Conservation (phyloP, 169 alveolate species). For the Plasmodium vinckei region DNA sequence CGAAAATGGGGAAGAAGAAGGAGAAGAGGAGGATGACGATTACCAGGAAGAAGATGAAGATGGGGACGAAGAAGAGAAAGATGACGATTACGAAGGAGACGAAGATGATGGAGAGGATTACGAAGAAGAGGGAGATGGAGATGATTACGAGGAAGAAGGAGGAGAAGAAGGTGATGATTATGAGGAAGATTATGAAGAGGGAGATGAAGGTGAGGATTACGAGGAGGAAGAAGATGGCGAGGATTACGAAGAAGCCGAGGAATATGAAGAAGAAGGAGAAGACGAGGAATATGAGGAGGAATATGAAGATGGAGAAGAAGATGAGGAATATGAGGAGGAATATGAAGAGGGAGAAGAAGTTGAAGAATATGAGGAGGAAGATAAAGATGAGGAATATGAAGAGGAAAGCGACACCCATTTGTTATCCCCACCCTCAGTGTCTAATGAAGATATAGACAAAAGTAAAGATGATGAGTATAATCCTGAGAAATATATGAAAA, state of each 20-base stretch:
- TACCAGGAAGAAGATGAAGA: slow-evolving; percentile 5
- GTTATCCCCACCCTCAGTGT: too few relatives aligned
- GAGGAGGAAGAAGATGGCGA: slow-evolving; percentile 14
- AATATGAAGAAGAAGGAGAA: background rate
- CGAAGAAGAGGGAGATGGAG: background rate
- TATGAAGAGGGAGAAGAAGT: background rate
- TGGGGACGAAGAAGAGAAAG: background rate
- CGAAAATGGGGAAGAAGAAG: background rate
- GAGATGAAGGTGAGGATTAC: background rate
- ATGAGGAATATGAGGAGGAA: background rate
- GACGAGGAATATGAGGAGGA: slow-evolving; percentile 2
- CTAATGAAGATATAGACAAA: slow-evolving; percentile 22
- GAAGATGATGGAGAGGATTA: background rate
- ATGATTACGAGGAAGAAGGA: background rate
- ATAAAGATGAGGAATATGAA: slow-evolving; percentile 15
- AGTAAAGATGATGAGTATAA: slow-evolving; percentile 53
- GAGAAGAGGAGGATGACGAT: background rate
- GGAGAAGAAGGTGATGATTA: slow-evolving; percentile 13
- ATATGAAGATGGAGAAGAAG: background rate
- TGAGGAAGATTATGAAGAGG: slow-evolving; percentile 3
- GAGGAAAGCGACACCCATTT: background rate
- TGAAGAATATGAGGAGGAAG: slow-evolving; percentile 5
- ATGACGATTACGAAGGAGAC: background rate
- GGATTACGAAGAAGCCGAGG: slow-evolving; percentile 15
- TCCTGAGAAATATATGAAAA: background rate